A percentile compares a stretch with the other conserved stretches of the same genome.
phyloP scores from a whole-genome alignment of 2,329 filamentous ascomycete genomes.

The Hypoxylon sp. region DNA sequence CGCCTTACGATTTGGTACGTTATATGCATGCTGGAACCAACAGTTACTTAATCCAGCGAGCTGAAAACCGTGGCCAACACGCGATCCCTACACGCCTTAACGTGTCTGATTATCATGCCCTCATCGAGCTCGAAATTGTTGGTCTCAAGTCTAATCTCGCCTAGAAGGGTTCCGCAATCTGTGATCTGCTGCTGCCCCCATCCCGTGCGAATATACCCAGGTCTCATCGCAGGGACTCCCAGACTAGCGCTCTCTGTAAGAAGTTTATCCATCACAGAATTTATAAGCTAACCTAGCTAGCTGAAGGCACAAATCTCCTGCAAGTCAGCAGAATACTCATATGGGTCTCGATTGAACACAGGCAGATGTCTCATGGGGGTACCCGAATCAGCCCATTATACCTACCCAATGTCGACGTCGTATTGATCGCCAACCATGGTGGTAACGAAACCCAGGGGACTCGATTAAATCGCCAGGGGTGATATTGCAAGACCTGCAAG shows the following conservation, averaged over 20 bases:
- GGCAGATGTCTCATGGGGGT: not conserved
- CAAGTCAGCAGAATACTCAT: not conserved
- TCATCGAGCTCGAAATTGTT: not conserved
- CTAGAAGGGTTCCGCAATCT: not conserved
- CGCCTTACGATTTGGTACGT: not conserved
- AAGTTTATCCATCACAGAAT: not conserved
- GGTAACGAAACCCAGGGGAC: not conserved
- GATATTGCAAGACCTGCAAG: not conserved
- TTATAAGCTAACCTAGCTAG: not conserved
- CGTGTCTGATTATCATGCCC: not conserved
- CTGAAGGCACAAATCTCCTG: not conserved
- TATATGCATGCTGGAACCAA: constrained; percentile 17
- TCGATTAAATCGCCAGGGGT: not conserved
- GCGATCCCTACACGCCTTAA: not conserved
- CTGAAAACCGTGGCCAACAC: not conserved
- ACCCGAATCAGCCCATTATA: not conserved
- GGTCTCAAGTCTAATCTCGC: not conserved
- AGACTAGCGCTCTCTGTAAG: not conserved
- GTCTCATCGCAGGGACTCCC: not conserved
- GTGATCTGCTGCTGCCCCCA: not conserved
- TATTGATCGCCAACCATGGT: constrained; percentile 1
- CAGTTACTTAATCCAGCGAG: not conserved
- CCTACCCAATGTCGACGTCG: not conserved
- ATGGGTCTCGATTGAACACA: not conserved
- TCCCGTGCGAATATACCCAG: not conserved